Base-by-base conservation (phyloP, 441 rosid species). In the Brassica balearica region DNA sequence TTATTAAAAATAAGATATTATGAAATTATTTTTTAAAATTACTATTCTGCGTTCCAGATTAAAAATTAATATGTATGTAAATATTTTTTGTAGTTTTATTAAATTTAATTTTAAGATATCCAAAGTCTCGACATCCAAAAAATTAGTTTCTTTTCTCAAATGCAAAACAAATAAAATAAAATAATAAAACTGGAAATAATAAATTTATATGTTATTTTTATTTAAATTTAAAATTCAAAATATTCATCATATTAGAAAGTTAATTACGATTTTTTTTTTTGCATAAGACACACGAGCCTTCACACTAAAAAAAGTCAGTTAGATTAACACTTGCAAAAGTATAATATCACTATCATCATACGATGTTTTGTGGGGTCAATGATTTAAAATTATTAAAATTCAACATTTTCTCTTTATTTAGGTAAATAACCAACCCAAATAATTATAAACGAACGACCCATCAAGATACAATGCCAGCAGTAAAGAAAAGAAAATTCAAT, bases 291-390 rank as follows among this genome's bases (percentile, higher is more conserved):
- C 23, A 46, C 17, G 34, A 19, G 2, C 22, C 4, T 25, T 46
- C 10, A 6, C 4, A 7, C 22, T 46, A 3, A 63, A 9, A 63
- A 9, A 63, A 63, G 5, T 29, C 17, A 10, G 12, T 46, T 61
- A 22, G 17, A 25, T 60, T 1, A 43, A 61, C 11, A 63, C 43
- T 63, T 73, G 8, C 48, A 6, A 48, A 74, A 64, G 69, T 48
- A 48, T 10, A 3, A 43, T 72, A 46, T 76, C 69, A 22, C 56
- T 62, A 69, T 76, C 65, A 69, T 75, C 32, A 59, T 75, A 68
- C 73, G 61, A 75, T 75, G 68, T 69, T 60, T 48, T 48, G 74
- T 76, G 15, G 36, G 79, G 69, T 48, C 63, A 20, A 6, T 61
- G 64, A 68, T 29, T 43, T 17, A 11, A 17, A 22, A 58, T 8